A percentile compares a stretch with the other conserved stretches of the same genome.
Evolutionary conservation across 75 land plant genomes (phyloP).

Genomic region (Cryptomeria japonica): DNA sequence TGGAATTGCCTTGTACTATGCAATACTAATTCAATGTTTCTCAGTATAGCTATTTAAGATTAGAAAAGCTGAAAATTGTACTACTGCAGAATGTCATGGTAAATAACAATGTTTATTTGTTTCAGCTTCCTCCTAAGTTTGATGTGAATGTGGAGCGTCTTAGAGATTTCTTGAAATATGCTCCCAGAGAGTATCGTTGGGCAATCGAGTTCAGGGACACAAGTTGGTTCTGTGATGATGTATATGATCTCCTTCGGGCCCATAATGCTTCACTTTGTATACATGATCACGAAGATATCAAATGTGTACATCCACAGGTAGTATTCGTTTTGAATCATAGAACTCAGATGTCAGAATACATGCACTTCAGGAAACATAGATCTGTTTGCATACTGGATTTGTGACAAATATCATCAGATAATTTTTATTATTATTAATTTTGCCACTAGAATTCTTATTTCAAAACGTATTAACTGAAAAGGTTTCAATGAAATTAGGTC

Average conservation of each 20-base stretch:
- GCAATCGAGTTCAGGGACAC: constrained; percentile 33
- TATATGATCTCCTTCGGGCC: constrained; percentile 21
- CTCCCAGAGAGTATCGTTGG: constrained; percentile 30
- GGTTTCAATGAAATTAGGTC: constrained; percentile 15
- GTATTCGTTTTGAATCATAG: not conserved
- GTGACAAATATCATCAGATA: not conserved
- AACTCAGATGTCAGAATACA: not conserved
- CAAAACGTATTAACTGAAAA: not conserved
- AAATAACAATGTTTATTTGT: constrained; percentile 6
- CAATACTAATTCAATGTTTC: not conserved
- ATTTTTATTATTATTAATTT: not conserved
- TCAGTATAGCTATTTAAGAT: not conserved
- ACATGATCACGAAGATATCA: constrained; percentile 37
- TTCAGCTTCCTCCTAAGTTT: constrained; percentile 42
- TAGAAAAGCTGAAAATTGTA: not conserved
- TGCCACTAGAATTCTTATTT: not conserved
- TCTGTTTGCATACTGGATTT: not conserved
- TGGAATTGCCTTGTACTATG: not conserved
- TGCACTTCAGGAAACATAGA: not conserved
- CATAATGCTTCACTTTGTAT: constrained; percentile 25
- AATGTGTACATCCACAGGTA: constrained; percentile 27
- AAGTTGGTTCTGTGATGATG: constrained; percentile 38
- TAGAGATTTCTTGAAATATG: constrained; percentile 16
- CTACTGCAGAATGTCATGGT: not conserved
- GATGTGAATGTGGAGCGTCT: constrained; percentile 29